Evolutionary conservation across 2,329 filamentous ascomycete species (phyloP).

Genomic region (Ophiosphaerella korrae): DNA sequence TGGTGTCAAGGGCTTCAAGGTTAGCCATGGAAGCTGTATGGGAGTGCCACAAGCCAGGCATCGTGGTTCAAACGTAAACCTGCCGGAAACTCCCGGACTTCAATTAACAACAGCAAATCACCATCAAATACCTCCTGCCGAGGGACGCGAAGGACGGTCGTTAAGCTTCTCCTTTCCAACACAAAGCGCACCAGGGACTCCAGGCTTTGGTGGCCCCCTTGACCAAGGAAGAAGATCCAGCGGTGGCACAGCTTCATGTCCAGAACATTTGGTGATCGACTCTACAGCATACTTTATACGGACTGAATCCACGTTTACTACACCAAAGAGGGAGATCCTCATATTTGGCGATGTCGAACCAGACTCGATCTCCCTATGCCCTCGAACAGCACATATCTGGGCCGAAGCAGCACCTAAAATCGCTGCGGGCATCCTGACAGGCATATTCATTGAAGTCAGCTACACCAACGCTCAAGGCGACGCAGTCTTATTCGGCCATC

Average conservation of each 20-base stretch:
- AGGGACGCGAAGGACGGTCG: conserved; percentile 36
- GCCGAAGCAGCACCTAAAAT: conserved; percentile 86
- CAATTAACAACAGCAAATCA: conserved; percentile 27
- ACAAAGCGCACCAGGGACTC: conserved; percentile 45
- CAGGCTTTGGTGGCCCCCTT: conserved; percentile 25
- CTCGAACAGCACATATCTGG: conserved; percentile 85
- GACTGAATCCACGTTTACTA: conserved; percentile 58
- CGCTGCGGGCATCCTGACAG: conserved; percentile 70
- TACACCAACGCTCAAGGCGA: conserved; percentile 82
- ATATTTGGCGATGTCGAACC: conserved; percentile 97
- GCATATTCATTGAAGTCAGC: conserved; percentile 94
- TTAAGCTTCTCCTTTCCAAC: conserved; percentile 42
- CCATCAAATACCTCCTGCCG: conserved; percentile 18
- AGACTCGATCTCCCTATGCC: conserved; percentile 79
- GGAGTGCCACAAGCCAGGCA: conserved; percentile 58
- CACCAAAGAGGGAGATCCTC: conserved; percentile 68
- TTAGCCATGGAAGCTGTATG: conserved; percentile 90
- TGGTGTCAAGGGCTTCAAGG: conserved; percentile 82
- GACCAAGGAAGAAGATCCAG: conserved; percentile 27
- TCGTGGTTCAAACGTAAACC: conserved; percentile 50
- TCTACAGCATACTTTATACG: conserved; percentile 94
- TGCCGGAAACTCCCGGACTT: conserved; percentile 43
- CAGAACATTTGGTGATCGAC: conserved; percentile 71
- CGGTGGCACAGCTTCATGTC: conserved; percentile 19
- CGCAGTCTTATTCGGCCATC: conserved; percentile 82